Evolutionary conservation across 371 early-diverging fungal species (phyloP).

Genomic region (Rhizopus arrhizus): DNA sequence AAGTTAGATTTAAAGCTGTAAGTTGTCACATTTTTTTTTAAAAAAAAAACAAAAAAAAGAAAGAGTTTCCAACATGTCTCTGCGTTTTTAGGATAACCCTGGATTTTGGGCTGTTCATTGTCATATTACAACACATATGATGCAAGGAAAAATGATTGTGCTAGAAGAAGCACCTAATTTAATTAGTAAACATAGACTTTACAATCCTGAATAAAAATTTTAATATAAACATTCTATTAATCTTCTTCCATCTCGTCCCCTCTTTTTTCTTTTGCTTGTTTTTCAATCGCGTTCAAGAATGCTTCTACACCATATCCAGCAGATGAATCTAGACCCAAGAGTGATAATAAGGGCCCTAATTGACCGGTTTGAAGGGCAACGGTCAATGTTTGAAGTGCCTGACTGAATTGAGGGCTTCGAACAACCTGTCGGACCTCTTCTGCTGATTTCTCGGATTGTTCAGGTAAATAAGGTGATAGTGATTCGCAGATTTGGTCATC

Average conservation of each 20-base stretch:
- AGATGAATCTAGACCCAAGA: constrained; percentile 64
- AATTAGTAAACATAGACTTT: constrained; percentile 24
- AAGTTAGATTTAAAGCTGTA: constrained; percentile 42
- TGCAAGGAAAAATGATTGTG: constrained; percentile 50
- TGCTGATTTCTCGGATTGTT: constrained; percentile 41
- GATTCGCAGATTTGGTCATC: constrained; percentile 54
- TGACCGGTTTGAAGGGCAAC: constrained; percentile 70
- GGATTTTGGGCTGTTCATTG: constrained; percentile 57
- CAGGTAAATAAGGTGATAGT: constrained; percentile 67
- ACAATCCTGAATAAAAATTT: constrained; percentile 4
- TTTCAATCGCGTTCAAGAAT: constrained; percentile 64
- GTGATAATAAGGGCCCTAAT: constrained; percentile 63
- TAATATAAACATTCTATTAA: constrained; percentile 11
- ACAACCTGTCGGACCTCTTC: constrained; percentile 62
- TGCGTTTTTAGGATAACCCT: constrained; percentile 43
- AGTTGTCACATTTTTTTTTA: constrained; percentile 11
- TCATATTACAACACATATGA: constrained; percentile 54
- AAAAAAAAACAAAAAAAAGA: neutral
- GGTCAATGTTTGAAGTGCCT: constrained; percentile 64
- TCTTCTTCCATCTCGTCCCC: constrained; percentile 32
- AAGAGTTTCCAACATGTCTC: neutral
- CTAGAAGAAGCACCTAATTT: constrained; percentile 48
- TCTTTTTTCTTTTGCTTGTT: constrained; percentile 52
- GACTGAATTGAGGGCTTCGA: constrained; percentile 70
- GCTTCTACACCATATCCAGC: constrained; percentile 69